Conservation (phyloP, 2,329 filamentous ascomycete genomes). For the Paraphoma sp. region DNA sequence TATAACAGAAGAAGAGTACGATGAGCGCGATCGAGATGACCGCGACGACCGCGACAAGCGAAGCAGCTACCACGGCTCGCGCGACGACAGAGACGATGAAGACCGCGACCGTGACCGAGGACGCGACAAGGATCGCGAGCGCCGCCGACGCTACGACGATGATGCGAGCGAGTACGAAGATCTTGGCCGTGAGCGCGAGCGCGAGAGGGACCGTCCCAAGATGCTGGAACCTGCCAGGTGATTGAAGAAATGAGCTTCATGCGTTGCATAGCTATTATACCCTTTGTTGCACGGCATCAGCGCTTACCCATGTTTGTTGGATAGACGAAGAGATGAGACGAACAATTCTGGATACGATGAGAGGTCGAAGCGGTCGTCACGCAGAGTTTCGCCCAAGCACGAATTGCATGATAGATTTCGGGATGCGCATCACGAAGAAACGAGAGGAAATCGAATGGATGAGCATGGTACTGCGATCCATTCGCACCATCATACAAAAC, state of each 20-base stretch:
- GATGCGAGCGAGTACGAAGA: constrained; percentile 37
- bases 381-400: neutral
- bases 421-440: neutral
- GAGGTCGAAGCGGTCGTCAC: neutral
- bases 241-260: constrained; percentile 15
- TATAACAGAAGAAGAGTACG: constrained; percentile 39
- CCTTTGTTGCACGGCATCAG: neutral
- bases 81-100: constrained; percentile 41
- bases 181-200: constrained; percentile 15
- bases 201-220: constrained; percentile 30
- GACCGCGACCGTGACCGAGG: constrained; percentile 31
- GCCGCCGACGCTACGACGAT: constrained; percentile 36
- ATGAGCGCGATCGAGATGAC: constrained; percentile 25
- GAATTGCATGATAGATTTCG: neutral
- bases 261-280: neutral
- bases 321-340: neutral
- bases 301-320: neutral
- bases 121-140: constrained; percentile 21
- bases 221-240: constrained; percentile 41
- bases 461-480: neutral
- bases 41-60: constrained; percentile 34
- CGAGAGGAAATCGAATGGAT: neutral
- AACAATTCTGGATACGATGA: neutral
- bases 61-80: constrained; percentile 33
- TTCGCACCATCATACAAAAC: constrained; percentile 1